A percentile compares a stretch with the other conserved stretches of the same genome.
phyloP scores from a whole-genome alignment of 2,329 filamentous ascomycete species.

The Sporothrix mexicana region DNA sequence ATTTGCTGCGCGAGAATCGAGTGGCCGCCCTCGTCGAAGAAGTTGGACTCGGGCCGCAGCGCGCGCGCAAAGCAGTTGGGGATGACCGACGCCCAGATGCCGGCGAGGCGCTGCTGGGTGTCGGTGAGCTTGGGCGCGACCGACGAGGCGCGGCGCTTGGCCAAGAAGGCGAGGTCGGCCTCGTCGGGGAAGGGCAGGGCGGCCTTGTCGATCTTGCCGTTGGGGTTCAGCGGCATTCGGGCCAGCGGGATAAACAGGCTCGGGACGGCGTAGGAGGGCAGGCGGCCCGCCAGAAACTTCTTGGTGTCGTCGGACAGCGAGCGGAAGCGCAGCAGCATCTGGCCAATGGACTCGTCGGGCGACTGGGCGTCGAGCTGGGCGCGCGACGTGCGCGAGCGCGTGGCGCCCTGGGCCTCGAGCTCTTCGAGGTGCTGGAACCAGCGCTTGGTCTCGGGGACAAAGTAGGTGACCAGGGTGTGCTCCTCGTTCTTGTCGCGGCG shows the following conservation, averaged over 20 bases:
- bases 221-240: constrained; percentile 64
- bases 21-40: constrained; percentile 83
- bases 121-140: constrained; percentile 44
- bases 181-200: constrained; percentile 81
- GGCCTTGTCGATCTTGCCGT: constrained; percentile 82
- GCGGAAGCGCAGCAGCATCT: constrained; percentile 35
- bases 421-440: constrained; percentile 68
- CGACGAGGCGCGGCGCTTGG: constrained; percentile 41
- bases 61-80: constrained; percentile 61
- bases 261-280: constrained; percentile 78
- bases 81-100: constrained; percentile 76
- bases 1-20: constrained; percentile 82
- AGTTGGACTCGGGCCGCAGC: constrained; percentile 64
- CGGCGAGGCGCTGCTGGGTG: constrained; percentile 71
- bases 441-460: constrained; percentile 77
- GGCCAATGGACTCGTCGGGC: constrained; percentile 33
- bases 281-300: constrained; percentile 68
- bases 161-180: constrained; percentile 48
- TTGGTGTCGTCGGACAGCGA: constrained; percentile 35
- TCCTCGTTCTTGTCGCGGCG: constrained; percentile 85
- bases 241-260: constrained; percentile 74
- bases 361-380: constrained; percentile 58
- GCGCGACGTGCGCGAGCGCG: constrained; percentile 45
- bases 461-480: constrained; percentile 83
- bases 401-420: constrained; percentile 54